Conservation (phyloP, 2,329 filamentous ascomycete species). For the Periconia sp. region DNA sequence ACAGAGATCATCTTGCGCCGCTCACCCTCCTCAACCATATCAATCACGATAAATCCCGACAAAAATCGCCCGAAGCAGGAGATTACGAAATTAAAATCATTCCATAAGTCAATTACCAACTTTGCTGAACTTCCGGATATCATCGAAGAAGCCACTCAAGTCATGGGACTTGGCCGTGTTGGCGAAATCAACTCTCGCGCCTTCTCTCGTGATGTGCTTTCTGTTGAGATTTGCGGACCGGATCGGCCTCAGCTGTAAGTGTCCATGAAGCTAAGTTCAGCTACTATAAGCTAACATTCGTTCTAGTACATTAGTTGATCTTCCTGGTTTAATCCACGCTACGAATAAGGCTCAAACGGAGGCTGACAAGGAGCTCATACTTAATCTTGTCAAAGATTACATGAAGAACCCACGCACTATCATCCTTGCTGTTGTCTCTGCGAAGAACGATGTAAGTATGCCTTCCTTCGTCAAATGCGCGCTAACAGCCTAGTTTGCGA, state of each 20-base stretch:
- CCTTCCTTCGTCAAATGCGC: no score
- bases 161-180: conserved; percentile 49
- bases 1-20: conserved; percentile 52
- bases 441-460: conserved; percentile 39
- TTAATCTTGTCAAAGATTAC: no score
- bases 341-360: no score
- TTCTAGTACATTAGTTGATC: conserved; percentile 21
- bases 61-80: conserved; percentile 27
- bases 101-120: conserved; percentile 38
- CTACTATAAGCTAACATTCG: conserved; percentile 29
- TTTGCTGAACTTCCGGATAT: conserved; percentile 50
- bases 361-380: no score
- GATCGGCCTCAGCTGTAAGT: conserved; percentile 25
- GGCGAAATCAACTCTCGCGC: conserved; percentile 18
- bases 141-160: conserved; percentile 54
- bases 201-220: conserved; percentile 48
- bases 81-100: conserved; percentile 39
- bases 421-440: conserved; percentile 36
- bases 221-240: conserved; percentile 48
- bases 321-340: no score
- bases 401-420: conserved; percentile 33
- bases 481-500: conserved; percentile 42
- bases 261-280: conserved; percentile 43
- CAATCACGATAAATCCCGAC: conserved; percentile 43
- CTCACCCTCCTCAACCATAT: conserved; percentile 19